A percentile compares a stretch with the other conserved stretches of the same genome.
These are phyloP conservation scores for Dryadomyces sulphureus DNA, from an alignment of 2,329 filamentous ascomycete species.

Conservation along the genomic window DNA sequence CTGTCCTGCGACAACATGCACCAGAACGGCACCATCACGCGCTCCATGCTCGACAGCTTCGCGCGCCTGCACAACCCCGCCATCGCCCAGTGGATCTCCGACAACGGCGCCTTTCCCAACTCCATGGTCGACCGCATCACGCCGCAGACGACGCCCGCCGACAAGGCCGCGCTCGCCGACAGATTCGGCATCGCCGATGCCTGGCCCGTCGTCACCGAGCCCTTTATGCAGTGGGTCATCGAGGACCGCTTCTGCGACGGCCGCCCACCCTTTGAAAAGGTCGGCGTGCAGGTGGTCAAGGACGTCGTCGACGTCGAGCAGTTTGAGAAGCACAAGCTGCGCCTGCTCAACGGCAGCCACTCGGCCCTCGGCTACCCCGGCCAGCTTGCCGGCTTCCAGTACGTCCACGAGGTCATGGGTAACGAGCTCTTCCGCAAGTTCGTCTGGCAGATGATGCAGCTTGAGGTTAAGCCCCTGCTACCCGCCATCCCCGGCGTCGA, in stretches of 20 bases:
- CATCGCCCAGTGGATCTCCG: conserved; percentile 32
- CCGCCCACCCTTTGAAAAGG: conserved; percentile 35
- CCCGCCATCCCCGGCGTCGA: conserved; percentile 33
- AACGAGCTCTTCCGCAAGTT: conserved; percentile 30
- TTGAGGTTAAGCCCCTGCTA: conserved; percentile 36
- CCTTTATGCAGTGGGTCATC: conserved; percentile 41
- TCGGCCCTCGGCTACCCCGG: conserved; percentile 36
- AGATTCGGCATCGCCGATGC: conserved; percentile 31
- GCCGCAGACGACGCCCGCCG: conserved; percentile 28
- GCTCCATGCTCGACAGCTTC: conserved; percentile 35
- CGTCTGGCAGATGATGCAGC: conserved; percentile 39
- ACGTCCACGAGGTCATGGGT: conserved; percentile 39
- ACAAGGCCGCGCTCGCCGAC: conserved; percentile 28
- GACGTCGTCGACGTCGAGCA: conserved; percentile 36
- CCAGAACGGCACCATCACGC: conserved; percentile 38
- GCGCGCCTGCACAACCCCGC: conserved; percentile 30
- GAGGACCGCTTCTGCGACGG: conserved; percentile 37
- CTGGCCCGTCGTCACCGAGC: conserved; percentile 40
- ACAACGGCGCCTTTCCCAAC: conserved; percentile 36
- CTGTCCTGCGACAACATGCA: conserved; percentile 43
- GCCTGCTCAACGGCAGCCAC: conserved; percentile 37
- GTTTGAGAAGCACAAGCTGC: conserved; percentile 42
- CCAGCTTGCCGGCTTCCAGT: conserved; percentile 35
- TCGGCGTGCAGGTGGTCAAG: conserved; percentile 35
- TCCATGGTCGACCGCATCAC: conserved; percentile 42